Evolutionary conservation across 257 asterid species (phyloP).

Genomic region (Solanum sejunctum): DNA sequence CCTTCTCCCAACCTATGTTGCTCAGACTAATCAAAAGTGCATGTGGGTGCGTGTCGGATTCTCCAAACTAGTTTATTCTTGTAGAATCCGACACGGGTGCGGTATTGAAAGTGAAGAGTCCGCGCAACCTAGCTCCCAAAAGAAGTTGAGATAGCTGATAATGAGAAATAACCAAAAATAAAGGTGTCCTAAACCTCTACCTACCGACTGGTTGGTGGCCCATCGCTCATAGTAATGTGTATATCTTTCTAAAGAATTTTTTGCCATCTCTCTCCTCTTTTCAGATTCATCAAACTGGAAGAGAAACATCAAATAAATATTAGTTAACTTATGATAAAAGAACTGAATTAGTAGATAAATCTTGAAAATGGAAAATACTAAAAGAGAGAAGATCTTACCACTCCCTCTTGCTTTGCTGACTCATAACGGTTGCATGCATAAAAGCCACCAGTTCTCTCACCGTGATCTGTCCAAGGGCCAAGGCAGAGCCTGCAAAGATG

Average conservation of each 20-base stretch:
- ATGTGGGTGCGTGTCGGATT: too few species aligned
- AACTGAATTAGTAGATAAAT: background rate
- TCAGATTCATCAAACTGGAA: conserved; percentile 81
- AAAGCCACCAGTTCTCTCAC: conserved; percentile 97
- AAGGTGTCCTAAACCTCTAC: conserved; percentile 1
- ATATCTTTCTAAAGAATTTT: conserved; percentile 87
- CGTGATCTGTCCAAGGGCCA: conserved; percentile 95
- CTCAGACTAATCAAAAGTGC: too few species aligned
- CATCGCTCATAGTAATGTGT: conserved; percentile 97
- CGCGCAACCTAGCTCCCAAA: background rate
- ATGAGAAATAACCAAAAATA: background rate
- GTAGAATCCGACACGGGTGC: too few species aligned
- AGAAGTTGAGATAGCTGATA: background rate
- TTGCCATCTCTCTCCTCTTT: conserved; percentile 97
- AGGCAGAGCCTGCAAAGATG: conserved; percentile 76
- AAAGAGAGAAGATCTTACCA: conserved; percentile 31
- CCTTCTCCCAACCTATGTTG: background rate
- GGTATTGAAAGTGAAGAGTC: too few species aligned
- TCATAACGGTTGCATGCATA: conserved; percentile 97
- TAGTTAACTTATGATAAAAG: conserved; percentile 2
- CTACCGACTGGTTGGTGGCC: conserved; percentile 95
- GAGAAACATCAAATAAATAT: conserved; percentile 13
- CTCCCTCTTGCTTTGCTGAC: conserved; percentile 94
- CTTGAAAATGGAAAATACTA: background rate
- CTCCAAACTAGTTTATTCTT: too few species aligned